Evolutionary conservation across 805 yeast species (phyloP).

Genomic region (Kazachstania africana): DNA sequence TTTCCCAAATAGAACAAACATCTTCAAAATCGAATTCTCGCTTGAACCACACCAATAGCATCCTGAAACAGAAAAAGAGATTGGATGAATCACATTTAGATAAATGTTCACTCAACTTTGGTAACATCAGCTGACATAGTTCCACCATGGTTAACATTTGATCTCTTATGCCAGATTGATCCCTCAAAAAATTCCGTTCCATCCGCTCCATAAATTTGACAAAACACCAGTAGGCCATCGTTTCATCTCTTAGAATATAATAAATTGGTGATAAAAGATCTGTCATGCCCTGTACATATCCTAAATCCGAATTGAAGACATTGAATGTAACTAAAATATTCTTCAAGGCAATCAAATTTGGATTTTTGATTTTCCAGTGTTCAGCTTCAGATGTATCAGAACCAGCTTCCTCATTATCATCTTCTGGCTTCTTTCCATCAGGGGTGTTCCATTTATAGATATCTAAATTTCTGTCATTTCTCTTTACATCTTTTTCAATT

Average conservation of each 20-base stretch:
- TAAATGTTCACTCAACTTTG: constrained; percentile 69
- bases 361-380: constrained; percentile 55
- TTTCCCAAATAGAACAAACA: constrained; percentile 80
- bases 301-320: constrained; percentile 69
- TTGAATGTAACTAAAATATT: constrained; percentile 80
- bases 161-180: constrained; percentile 84
- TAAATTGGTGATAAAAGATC: constrained; percentile 84
- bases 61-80: constrained; percentile 85
- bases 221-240: constrained; percentile 81
- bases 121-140: constrained; percentile 81
- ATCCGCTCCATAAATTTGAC: constrained; percentile 79
- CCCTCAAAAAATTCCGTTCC: constrained; percentile 89
- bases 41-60: constrained; percentile 92
- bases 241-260: constrained; percentile 53
- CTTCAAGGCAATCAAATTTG: constrained; percentile 59
- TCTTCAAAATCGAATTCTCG: constrained; percentile 78
- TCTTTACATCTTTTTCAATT: constrained; percentile 84
- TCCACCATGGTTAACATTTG: constrained; percentile 80
- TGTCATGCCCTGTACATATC: constrained; percentile 97
- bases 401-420: constrained; percentile 25
- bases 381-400: constrained; percentile 22
- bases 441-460: constrained; percentile 37
- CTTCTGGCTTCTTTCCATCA: constrained; percentile 31
- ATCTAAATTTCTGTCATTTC: constrained; percentile 75
- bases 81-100: constrained; percentile 82